A percentile compares a stretch with the other conserved stretches of the same genome.
phyloP scores from a whole-genome alignment of 1,139 yeast species.

The Lodderomyces margitis region DNA sequence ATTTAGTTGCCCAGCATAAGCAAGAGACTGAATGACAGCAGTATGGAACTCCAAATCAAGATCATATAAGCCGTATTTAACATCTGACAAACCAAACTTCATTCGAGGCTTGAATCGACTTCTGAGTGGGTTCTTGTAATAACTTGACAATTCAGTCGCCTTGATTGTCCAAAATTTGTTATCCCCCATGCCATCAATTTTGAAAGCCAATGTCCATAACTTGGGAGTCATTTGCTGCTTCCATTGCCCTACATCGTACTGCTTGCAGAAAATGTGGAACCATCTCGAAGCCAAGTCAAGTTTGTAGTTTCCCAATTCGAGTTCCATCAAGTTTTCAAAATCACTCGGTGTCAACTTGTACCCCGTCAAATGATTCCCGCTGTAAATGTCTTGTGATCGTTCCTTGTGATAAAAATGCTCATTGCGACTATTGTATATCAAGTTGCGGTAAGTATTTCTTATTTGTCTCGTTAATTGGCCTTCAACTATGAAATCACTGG shows the following conservation, averaged over 20 bases:
- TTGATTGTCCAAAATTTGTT: conserved; percentile 31
- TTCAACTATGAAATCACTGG: neutral
- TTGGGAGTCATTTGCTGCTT: conserved; percentile 24
- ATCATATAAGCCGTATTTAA: conserved; percentile 6
- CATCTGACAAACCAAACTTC: conserved; percentile 6
- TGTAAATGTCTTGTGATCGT: conserved; percentile 21
- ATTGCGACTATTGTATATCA: conserved; percentile 21
- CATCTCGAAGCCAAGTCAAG: conserved; percentile 41
- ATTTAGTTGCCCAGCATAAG: conserved; percentile 26
- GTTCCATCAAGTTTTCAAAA: conserved; percentile 37
- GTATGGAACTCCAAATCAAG: conserved; percentile 24
- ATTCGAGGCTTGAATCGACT: conserved; percentile 10
- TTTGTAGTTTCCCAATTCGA: conserved; percentile 37
- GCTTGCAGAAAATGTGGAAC: conserved; percentile 34
- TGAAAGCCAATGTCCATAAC: conserved; percentile 37
- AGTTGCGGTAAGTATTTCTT: conserved; percentile 27
- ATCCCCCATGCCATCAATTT: conserved; percentile 34
- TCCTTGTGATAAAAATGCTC: conserved; percentile 23
- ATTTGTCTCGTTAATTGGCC: conserved; percentile 19
- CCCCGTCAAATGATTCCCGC: conserved; percentile 20
- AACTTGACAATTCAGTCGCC: conserved; percentile 21
- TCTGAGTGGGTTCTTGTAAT: conserved; percentile 15
- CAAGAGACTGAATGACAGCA: conserved; percentile 34
- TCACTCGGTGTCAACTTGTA: conserved; percentile 26
- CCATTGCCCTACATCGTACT: conserved; percentile 19